phyloP scores from a whole-genome alignment of 768 basidiomycete species.

The Boletus pseudo-olivaceus region DNA sequence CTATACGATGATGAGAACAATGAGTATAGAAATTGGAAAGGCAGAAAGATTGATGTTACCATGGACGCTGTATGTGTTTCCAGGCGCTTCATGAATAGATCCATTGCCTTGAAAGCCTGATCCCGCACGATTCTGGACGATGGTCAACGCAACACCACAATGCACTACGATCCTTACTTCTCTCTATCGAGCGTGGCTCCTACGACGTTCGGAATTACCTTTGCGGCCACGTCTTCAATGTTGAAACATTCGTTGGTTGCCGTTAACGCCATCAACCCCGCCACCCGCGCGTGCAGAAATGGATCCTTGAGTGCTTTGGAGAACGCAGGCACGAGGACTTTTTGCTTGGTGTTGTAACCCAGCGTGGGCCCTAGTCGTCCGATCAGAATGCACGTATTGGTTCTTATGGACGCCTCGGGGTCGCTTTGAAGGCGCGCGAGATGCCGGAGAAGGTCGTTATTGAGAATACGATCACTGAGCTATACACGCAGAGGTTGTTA shows the following conservation, averaged over 20 bases:
- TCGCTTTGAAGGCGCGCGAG: slow-evolving; percentile 93
- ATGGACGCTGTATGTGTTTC: slow-evolving; percentile 77
- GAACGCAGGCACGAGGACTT: slow-evolving; percentile 97
- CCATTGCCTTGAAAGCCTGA: slow-evolving; percentile 92
- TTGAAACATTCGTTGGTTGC: slow-evolving; percentile 90
- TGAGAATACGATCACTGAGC: slow-evolving; percentile 88
- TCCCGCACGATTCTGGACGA: slow-evolving; percentile 78
- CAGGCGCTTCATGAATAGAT: slow-evolving; percentile 79
- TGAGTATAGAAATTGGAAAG: background rate
- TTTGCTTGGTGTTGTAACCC: slow-evolving; percentile 85
- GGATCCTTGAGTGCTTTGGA: slow-evolving; percentile 82
- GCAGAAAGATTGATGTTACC: slow-evolving; percentile 46
- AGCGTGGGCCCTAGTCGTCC: slow-evolving; percentile 85
- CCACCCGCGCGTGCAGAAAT: slow-evolving; percentile 91
- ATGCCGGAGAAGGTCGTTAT: slow-evolving; percentile 92
- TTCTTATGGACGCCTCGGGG: slow-evolving; percentile 90
- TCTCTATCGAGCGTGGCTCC: slow-evolving; percentile 85
- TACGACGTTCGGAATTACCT: slow-evolving; percentile 84
- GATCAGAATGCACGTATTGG: slow-evolving; percentile 95
- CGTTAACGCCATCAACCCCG: slow-evolving; percentile 94
- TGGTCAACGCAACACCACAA: background rate
- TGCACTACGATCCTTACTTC: slow-evolving; percentile 53
- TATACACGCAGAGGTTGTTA: slow-evolving; percentile 28
- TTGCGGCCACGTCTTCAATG: slow-evolving; percentile 80
- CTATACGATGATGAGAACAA: slow-evolving; percentile 30